phyloP scores from a whole-genome alignment of 805 yeast genomes.

The Yueomyces sp. region DNA sequence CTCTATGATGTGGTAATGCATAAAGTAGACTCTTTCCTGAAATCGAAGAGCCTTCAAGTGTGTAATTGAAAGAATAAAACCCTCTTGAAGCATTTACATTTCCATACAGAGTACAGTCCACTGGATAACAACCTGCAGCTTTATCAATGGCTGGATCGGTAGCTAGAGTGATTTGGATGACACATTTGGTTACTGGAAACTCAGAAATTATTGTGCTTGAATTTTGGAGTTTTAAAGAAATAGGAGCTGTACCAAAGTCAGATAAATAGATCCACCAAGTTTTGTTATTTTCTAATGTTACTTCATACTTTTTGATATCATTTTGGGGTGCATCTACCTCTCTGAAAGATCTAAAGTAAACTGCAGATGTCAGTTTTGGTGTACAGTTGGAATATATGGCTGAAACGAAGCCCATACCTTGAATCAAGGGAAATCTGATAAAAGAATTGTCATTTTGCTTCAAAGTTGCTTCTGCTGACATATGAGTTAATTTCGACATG shows the following conservation, averaged over 20 bases:
- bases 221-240: conserved; percentile 5
- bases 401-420: conserved; percentile 48
- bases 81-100: conserved; percentile 26
- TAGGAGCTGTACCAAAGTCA: background rate
- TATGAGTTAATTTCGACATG: conserved; percentile 12
- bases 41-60: conserved; percentile 32
- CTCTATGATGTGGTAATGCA: conserved; percentile 57
- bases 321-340: background rate
- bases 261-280: conserved; percentile 26
- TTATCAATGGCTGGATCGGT: conserved; percentile 34
- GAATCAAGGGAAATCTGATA: conserved; percentile 38
- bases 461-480: conserved; percentile 14
- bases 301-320: conserved; percentile 32
- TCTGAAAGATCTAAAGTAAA: conserved; percentile 39
- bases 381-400: conserved; percentile 34
- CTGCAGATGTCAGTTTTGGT: conserved; percentile 37
- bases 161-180: conserved; percentile 48
- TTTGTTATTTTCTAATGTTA: conserved; percentile 38
- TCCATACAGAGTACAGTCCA: conserved; percentile 33
- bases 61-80: conserved; percentile 31
- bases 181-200: conserved; percentile 26
- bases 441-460: conserved; percentile 6
- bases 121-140: conserved; percentile 52
- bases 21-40: conserved; percentile 36
- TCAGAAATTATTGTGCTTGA: conserved; percentile 7